Conservation (phyloP, 192 early-diverging fungal genomes). For the Gonapodya prolifera region DNA sequence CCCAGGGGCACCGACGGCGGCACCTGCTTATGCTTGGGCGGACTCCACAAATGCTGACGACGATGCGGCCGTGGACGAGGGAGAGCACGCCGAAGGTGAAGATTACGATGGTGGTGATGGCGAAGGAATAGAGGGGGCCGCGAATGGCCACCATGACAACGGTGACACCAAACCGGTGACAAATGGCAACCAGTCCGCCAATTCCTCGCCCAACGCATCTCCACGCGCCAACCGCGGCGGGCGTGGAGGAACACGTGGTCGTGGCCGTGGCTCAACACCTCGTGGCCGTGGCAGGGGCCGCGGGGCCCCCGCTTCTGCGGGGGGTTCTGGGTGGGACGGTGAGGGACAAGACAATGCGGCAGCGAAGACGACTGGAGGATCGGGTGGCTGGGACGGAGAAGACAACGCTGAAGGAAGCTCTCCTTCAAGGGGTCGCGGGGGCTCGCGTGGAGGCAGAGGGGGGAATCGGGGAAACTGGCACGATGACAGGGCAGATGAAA, state of each 20-base stretch:
- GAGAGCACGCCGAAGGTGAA: not conserved
- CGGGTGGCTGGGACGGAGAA: not conserved
- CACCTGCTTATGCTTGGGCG: not conserved
- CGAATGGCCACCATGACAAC: no score
- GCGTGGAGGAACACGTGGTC: not conserved
- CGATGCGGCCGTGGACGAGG: not conserved
- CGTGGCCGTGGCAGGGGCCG: not conserved
- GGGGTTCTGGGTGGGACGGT: not conserved
- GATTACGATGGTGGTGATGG: not conserved
- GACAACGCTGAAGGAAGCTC: not conserved
- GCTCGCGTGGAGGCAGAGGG: not conserved
- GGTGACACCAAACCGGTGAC: not conserved
- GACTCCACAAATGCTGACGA: not conserved
- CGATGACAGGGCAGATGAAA: not conserved
- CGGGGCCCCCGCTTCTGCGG: not conserved
- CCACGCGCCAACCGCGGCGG: not conserved
- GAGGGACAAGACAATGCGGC: not conserved
- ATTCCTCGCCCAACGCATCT: not conserved
- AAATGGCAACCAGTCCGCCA: not conserved
- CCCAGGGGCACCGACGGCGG: not conserved
- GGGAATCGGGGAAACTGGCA: not conserved
- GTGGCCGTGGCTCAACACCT: not conserved
- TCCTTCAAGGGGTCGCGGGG: not conserved
- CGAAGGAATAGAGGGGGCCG: not conserved
- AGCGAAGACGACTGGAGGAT: not conserved